These are phyloP conservation scores for Hortiboletus campestris DNA, from an alignment of 768 basidiomycete genomes.

Conservation along the genomic window DNA sequence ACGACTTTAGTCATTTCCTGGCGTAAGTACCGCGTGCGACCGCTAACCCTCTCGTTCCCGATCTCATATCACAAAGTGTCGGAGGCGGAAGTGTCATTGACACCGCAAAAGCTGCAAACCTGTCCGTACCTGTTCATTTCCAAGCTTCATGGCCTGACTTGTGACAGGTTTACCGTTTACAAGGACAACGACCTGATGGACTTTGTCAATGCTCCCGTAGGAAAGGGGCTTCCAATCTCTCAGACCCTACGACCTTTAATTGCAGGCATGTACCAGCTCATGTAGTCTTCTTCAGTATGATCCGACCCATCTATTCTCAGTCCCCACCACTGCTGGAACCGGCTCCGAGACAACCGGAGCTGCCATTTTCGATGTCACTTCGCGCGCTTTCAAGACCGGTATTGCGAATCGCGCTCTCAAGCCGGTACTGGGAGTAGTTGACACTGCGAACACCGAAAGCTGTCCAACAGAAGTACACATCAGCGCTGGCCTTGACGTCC, in stretches of 20 bases:
- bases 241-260: constrained; percentile 79
- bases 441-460: constrained; percentile 86
- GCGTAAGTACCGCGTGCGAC: constrained; percentile 53
- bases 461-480: constrained; percentile 94
- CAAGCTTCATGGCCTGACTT: neutral
- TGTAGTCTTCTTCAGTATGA: neutral
- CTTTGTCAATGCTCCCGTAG: constrained; percentile 95
- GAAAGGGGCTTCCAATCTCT: constrained; percentile 83
- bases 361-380: constrained; percentile 91
- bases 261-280: constrained; percentile 48
- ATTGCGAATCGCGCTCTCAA: constrained; percentile 92
- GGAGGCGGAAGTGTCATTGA: constrained; percentile 96
- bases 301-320: constrained; percentile 26
- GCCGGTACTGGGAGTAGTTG: constrained; percentile 82
- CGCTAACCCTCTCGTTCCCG: neutral
- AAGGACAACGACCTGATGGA: constrained; percentile 91
- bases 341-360: constrained; percentile 95
- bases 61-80: constrained; percentile 46
- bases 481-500: constrained; percentile 89
- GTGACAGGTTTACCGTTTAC: constrained; percentile 78
- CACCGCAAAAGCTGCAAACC: constrained; percentile 92
- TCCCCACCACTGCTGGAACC: constrained; percentile 81
- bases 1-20: constrained; percentile 91
- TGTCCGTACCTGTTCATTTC: constrained; percentile 46
- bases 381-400: constrained; percentile 92